Evolutionary conservation across 768 basidiomycete species (phyloP).

Genomic region (Tylopilus sp.): DNA sequence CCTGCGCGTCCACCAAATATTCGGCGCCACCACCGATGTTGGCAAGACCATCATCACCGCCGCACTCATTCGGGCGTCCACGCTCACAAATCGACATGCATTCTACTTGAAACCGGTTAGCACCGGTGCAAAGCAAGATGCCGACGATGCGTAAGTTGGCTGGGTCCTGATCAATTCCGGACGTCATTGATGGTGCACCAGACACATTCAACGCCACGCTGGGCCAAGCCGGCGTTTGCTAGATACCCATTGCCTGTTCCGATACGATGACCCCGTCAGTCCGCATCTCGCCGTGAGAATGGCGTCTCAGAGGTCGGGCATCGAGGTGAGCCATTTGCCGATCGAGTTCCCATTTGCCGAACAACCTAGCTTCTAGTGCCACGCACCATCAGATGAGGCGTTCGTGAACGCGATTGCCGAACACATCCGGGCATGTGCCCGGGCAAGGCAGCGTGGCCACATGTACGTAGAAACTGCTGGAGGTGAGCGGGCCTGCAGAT

Average conservation of each 20-base stretch:
- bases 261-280: constrained; percentile 86
- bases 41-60: constrained; percentile 92
- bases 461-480: constrained; percentile 95
- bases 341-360: constrained; percentile 2
- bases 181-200: constrained; percentile 27
- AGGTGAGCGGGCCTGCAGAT: constrained; percentile 53
- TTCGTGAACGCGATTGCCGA: constrained; percentile 62
- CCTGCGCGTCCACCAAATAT: constrained; percentile 84
- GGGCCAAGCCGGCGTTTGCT: constrained; percentile 41
- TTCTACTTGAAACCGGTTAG: constrained; percentile 90
- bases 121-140: constrained; percentile 75
- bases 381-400: constrained; percentile 57
- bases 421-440: constrained; percentile 57
- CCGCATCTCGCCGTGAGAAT: constrained; percentile 82
- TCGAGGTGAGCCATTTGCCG: constrained; percentile 24
- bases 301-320: constrained; percentile 32
- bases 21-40: constrained; percentile 95
- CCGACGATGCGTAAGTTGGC: constrained; percentile 75
- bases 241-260: constrained; percentile 69
- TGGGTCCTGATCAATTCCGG: background rate
- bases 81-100: constrained; percentile 45
- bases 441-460: constrained; percentile 36
- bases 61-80: constrained; percentile 79
- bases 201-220: constrained; percentile 62
- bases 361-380: constrained; percentile 17